Percentiles rank a stretch among this genome's conserved stretches.
Conservation (phyloP, 2,329 filamentous ascomycete genomes). For the Coniochaeta pulveracea region DNA sequence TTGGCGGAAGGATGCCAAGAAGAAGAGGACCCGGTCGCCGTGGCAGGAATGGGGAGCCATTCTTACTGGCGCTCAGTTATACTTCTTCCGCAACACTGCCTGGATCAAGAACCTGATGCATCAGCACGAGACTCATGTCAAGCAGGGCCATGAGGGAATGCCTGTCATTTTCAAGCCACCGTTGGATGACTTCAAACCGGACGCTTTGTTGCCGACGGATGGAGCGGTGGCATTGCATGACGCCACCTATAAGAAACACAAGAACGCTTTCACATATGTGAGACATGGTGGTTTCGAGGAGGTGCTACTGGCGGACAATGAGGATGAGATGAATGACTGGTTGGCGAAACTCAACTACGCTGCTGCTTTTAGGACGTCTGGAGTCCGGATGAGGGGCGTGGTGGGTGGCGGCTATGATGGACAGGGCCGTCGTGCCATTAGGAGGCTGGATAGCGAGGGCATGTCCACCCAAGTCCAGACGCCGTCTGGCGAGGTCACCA, state of each 20-base stretch:
- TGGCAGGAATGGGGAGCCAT: slow-evolving; percentile 99
- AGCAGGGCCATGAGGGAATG: slow-evolving; percentile 60
- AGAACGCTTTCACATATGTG: slow-evolving; percentile 87
- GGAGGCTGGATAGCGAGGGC: slow-evolving; percentile 55
- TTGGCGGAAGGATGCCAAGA: slow-evolving; percentile 91
- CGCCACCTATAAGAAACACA: slow-evolving; percentile 83
- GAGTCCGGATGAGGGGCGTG: slow-evolving; percentile 81
- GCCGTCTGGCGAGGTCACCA: slow-evolving; percentile 60
- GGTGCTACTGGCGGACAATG: slow-evolving; percentile 79
- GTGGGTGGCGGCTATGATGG: slow-evolving; percentile 78
- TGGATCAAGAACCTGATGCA: slow-evolving; percentile 90
- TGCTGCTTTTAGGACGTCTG: slow-evolving; percentile 83
- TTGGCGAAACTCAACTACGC: slow-evolving; percentile 92
- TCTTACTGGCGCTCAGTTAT: slow-evolving; percentile 90
- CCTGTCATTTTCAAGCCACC: slow-evolving; percentile 87
- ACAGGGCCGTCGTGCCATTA: slow-evolving; percentile 60
- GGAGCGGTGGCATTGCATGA: slow-evolving; percentile 84
- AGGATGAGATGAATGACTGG: slow-evolving; percentile 94
- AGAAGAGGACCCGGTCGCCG: slow-evolving; percentile 85
- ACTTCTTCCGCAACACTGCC: slow-evolving; percentile 85
- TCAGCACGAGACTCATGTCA: slow-evolving; percentile 76
- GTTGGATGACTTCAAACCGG: slow-evolving; percentile 83
- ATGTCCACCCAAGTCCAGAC: slow-evolving; percentile 58
- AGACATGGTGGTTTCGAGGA: slow-evolving; percentile 81
- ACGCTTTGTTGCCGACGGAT: slow-evolving; percentile 86